Conservation (phyloP, 129 eudicot species). For the Logfia minima region DNA sequence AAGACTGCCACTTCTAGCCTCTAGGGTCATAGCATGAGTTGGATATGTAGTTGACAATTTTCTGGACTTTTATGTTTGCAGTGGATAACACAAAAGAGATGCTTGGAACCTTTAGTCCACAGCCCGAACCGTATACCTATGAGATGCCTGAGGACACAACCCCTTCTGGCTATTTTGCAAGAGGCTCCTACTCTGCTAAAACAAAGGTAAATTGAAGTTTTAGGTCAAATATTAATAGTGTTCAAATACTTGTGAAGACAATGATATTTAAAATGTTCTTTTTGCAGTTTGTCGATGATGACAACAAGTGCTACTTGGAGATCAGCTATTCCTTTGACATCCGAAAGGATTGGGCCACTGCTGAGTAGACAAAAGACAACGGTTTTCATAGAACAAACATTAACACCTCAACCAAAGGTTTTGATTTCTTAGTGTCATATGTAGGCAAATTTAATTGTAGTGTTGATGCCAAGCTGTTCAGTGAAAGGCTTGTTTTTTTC, state of each 20-base stretch:
- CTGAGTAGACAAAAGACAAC: conserved; percentile 22
- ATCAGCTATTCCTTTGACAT: conserved; percentile 77
- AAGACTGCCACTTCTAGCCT: neutral
- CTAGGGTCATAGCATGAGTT: conserved; percentile 1
- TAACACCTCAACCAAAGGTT: conserved; percentile 11
- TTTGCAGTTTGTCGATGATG: conserved; percentile 81
- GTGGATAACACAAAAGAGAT: conserved; percentile 60
- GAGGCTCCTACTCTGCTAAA: conserved; percentile 68
- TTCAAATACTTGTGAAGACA: neutral
- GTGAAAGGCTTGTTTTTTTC: conserved; percentile 13
- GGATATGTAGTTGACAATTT: conserved; percentile 9
- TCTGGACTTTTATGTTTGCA: conserved; percentile 28
- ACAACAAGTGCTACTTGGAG: conserved; percentile 85
- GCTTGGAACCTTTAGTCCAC: conserved; percentile 81
- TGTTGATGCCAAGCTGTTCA: conserved; percentile 32
- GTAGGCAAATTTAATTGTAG: conserved; percentile 26
- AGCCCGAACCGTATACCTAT: conserved; percentile 52
- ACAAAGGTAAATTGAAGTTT: conserved; percentile 40
- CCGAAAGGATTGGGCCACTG: conserved; percentile 67
- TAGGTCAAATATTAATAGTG: neutral
- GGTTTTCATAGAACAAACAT: conserved; percentile 14
- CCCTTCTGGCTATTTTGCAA: conserved; percentile 65
- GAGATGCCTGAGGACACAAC: conserved; percentile 70
- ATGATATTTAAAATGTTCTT: neutral
- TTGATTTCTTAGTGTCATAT: conserved; percentile 19